phyloP scores from a whole-genome alignment of 2,329 filamentous ascomycete genomes.

The Aspergillus neotritici region DNA sequence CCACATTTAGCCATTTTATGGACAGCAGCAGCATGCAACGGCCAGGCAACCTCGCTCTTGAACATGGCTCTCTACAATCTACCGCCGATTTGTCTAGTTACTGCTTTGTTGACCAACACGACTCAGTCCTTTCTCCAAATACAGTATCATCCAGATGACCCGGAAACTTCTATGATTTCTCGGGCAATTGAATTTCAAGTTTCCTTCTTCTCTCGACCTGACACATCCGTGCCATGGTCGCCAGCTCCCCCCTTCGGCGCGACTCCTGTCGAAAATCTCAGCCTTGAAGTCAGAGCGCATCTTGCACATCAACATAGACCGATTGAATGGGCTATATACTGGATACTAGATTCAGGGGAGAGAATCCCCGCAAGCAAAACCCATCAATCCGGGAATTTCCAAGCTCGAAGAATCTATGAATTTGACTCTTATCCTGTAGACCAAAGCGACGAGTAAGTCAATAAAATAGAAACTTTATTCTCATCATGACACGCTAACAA shows the following conservation, averaged over 20 bases:
- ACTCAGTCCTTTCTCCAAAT: conserved; percentile 5
- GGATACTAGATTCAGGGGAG: conserved; percentile 8
- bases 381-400: background rate
- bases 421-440: background rate
- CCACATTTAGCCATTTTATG: conserved; percentile 1
- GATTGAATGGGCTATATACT: conserved; percentile 14
- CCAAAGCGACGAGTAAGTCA: conserved; percentile 3
- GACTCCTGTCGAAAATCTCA: background rate
- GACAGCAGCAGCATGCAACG: background rate
- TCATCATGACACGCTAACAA: conserved; percentile 1
- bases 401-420: background rate
- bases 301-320: conserved; percentile 4
- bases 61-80: background rate
- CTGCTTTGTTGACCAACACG: conserved; percentile 2
- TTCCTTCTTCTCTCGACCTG: conserved; percentile 1
- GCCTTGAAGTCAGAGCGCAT: conserved; percentile 3
- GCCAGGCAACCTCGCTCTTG: background rate
- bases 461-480: background rate
- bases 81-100: conserved; percentile 3
- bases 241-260: conserved; percentile 3
- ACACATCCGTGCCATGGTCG: conserved; percentile 3
- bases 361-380: conserved; percentile 3
- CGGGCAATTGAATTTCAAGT: conserved; percentile 7
- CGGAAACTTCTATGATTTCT: background rate
- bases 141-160: background rate